Base-by-base conservation (phyloP, 495 filamentous ascomycete species). In the Penicillium waksmanii region DNA sequence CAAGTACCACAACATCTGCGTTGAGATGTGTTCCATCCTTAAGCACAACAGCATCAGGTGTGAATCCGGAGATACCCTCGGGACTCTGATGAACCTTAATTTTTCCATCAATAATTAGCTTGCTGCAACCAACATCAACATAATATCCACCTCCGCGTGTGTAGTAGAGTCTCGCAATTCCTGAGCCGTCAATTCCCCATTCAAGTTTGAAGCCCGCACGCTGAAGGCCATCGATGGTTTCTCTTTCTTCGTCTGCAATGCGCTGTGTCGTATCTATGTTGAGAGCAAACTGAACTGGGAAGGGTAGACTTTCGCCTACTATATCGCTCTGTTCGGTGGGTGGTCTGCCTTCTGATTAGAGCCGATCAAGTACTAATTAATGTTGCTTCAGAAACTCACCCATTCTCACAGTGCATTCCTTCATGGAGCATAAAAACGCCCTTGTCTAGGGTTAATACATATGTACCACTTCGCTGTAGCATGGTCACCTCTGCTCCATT, bases 141-240 rank as follows among this genome's bases (percentile, higher is more conserved):
- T 90, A 89, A 68, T 89, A 89, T 4, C 86, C 87, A 2, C 87
- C 87, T 0, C 86, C 85, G 8, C 81, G 77, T 65, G 86, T 82
- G 13, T 88, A 67, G 60, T 91, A 91, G 67, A 90, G 88, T 38
- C 77, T 69, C 49, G 80, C 81, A 25, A 91, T 67, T 1, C 89
- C 89, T 19, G 74, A 61, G 3, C 78, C 79, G 59, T 85, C 79
- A 1, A 82, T 78, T 0, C 89, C 89, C 6, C 66, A 70, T 62
- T 44, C 42, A 19, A 44, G 70, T 35, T 77, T 81, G 67, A 89
- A 90, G 0, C 88, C 88, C 0, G 81, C 86, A 25, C 70, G 77
- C n/a, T 72, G 64, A 5, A 92, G 75, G 0, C 85, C 89, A 0
- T 77, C 76, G 3, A 87, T 71, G 0, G 74, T 61, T 2, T 75